Percentiles rank a stretch among this genome's conserved stretches.
phyloP scores from a whole-genome alignment of 1,284 basidiomycete species.

The Trametes versicolor region DNA sequence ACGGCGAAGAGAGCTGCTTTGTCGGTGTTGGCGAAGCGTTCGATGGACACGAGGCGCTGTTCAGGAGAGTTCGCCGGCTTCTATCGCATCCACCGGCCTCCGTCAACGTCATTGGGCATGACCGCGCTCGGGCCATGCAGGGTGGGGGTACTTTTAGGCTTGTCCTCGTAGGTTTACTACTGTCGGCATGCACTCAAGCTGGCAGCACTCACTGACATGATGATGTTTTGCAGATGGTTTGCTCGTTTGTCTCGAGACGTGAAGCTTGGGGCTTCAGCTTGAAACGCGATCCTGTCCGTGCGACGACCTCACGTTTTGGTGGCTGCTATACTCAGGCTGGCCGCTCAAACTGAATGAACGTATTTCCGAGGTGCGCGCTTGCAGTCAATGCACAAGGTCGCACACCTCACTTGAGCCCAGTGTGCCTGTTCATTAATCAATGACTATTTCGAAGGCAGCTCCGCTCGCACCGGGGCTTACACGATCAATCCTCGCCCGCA shows the following conservation, averaged over 20 bases:
- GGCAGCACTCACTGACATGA: too few species aligned
- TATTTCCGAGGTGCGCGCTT: not conserved
- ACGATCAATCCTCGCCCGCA: not conserved
- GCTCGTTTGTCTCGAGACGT: too few species aligned
- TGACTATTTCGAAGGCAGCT: not conserved
- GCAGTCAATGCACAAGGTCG: not conserved
- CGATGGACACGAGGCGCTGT: too few species aligned
- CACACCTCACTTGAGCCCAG: not conserved
- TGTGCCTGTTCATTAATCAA: not conserved
- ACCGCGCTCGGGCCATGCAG: not conserved
- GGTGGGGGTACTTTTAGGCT: too few species aligned
- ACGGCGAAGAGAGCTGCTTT: not conserved
- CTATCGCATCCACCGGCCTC: not conserved
- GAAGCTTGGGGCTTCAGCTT: not conserved
- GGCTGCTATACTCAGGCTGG: not conserved
- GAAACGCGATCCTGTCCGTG: not conserved
- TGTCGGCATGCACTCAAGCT: too few species aligned
- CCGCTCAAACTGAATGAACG: slow-evolving; percentile 1
- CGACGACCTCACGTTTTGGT: not conserved
- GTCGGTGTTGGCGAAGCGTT: not conserved
- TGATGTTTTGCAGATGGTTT: too few species aligned
- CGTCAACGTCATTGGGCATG: not conserved
- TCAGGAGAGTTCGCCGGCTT: not conserved
- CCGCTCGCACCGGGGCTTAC: not conserved
- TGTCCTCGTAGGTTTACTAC: too few species aligned